Evolutionary conservation across 768 basidiomycete species (phyloP), one percentile per base, ranked within the genome.

Genomic region (Collybia sordida): DNA sequence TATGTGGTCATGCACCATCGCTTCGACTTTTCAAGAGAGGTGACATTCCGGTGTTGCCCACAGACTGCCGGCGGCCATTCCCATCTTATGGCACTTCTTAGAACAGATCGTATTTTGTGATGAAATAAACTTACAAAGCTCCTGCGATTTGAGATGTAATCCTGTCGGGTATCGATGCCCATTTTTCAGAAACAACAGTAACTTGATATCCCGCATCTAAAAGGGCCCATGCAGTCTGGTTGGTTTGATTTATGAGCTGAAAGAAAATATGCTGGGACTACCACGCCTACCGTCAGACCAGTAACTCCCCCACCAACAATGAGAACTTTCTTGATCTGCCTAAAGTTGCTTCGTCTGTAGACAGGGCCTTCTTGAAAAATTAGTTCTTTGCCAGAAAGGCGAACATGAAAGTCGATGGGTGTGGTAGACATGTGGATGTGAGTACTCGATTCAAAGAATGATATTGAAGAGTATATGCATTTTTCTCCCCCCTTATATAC

Each of bases 1-100:
- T 72, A 72, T 9, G 66, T 61, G 11, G 62, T 64, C 66, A 71
- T 64, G 53, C 64, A 66, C 71, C 69, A 72, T 17, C 57, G 41
- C 38, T 69, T 68, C 9, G 71, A 68, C 40, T 66, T 62, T 12
- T 49, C 53, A 8, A 71, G 58, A 6, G 69, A 72, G 43, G 64
- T 61, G n/a, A 57, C 49, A 57, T 70, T 68, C 4, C 68, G 68
- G 55, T 72, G 70, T 34, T 65, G 58, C 39, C 71, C 71, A 51
- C 71, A 71, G 17, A 72, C 71, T 3, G 71, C 71, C 15, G 71
- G 70, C 1, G 70, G 70, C 53, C 62, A 71, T 49, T 72, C 71
- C 71, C 71, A 71, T 18, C 66, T 65, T 42, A 40, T 44, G 27
- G 14, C 22, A 21, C 14, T 15, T 12, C 39, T 31, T 34, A 51